A percentile compares a stretch with the other conserved stretches of the same genome.
Evolutionary conservation across 352 stramenopile species (phyloP).

Genomic region (Phytophthora sp.): DNA sequence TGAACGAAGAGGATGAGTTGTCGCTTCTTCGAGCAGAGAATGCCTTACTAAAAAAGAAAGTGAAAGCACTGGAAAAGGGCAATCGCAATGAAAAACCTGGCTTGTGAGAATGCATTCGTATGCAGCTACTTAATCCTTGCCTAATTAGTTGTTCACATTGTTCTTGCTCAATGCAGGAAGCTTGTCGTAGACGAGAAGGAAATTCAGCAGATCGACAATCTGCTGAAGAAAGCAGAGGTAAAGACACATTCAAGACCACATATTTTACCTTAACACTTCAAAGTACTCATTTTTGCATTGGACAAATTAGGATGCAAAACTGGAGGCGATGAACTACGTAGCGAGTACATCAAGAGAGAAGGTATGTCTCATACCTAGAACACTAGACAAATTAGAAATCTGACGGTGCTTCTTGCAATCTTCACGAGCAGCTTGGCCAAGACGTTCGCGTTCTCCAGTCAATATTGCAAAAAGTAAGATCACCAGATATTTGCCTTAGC

Average conservation of each 20-base stretch:
- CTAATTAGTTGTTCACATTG: neutral
- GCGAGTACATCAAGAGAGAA: slow-evolving; percentile 80
- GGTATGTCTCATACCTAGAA: slow-evolving; percentile 25
- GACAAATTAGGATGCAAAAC: slow-evolving; percentile 59
- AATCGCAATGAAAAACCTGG: slow-evolving; percentile 50
- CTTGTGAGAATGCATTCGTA: slow-evolving; percentile 24
- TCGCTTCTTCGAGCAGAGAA: slow-evolving; percentile 68
- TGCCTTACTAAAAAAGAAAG: slow-evolving; percentile 66
- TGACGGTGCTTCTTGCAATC: neutral
- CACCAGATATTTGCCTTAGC: neutral
- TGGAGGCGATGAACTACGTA: slow-evolving; percentile 74
- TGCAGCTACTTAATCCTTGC: neutral
- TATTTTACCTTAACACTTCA: too few relatives aligned
- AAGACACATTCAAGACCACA: too few relatives aligned
- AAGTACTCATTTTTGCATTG: neutral
- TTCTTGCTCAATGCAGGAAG: slow-evolving; percentile 36
- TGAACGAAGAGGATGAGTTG: slow-evolving; percentile 48
- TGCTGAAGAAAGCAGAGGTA: slow-evolving; percentile 80
- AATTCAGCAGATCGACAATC: slow-evolving; percentile 71
- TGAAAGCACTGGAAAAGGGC: slow-evolving; percentile 66
- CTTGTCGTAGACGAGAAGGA: slow-evolving; percentile 60
- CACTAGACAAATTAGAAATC: neutral
- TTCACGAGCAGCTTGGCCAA: slow-evolving; percentile 54
- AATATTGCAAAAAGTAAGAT: slow-evolving; percentile 73
- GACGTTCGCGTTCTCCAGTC: slow-evolving; percentile 75